These are phyloP conservation scores for Beauveria australis DNA, from an alignment of 2,329 filamentous ascomycete genomes.

Conservation along the genomic window DNA sequence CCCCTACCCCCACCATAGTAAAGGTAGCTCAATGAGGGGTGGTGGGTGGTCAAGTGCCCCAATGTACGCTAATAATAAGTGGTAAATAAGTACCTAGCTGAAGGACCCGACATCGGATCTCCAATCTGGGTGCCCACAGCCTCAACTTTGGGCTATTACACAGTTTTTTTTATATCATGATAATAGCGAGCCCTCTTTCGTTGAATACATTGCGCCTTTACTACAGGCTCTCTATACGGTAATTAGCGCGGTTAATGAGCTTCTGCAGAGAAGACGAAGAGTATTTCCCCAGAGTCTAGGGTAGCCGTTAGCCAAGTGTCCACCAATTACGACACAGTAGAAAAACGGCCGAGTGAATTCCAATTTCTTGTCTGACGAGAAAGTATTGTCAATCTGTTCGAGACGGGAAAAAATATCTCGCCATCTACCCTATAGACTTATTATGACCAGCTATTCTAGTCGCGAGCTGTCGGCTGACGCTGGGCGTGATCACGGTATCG, in stretches of 20 bases:
- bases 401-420: no score
- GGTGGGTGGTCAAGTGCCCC: not conserved
- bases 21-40: not conserved
- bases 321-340: no score
- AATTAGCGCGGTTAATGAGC: no score
- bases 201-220: not conserved
- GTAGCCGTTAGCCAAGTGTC: no score
- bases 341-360: no score
- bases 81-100: not conserved
- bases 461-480: not conserved
- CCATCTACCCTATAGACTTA: not conserved
- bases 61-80: conserved; percentile 2
- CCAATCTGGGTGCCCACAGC: not conserved
- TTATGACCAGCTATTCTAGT: not conserved
- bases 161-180: not conserved
- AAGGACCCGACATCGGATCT: conserved; percentile 9
- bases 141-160: not conserved
- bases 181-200: not conserved
- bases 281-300: no score
- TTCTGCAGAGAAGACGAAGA: no score
- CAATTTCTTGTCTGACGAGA: no score
- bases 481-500: not conserved
- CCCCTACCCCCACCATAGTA: not conserved
- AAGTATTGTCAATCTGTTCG: no score
- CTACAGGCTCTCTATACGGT: no score